Evolutionary conservation across 2,329 filamentous ascomycete genomes (phyloP).

Genomic region (Fusarium sp.): DNA sequence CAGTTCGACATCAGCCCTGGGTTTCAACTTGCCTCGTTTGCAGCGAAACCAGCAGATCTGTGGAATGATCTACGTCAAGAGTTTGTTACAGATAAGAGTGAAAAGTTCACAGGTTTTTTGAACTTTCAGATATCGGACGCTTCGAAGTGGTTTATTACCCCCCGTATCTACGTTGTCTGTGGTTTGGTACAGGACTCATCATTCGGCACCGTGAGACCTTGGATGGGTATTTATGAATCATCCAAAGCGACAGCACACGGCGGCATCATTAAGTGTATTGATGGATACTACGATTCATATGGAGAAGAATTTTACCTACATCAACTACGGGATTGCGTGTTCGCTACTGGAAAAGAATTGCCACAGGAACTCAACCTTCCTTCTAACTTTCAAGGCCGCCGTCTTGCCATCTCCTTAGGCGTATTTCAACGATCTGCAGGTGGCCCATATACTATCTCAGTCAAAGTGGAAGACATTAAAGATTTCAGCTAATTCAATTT

Average conservation of each 20-base stretch:
- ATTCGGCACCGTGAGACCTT: not conserved
- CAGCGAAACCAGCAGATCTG: slow-evolving; percentile 6
- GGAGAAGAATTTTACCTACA: slow-evolving; percentile 7
- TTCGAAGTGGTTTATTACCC: rapidly evolving
- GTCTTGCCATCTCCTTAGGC: not conserved
- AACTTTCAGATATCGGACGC: not conserved
- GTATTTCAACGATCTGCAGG: not conserved
- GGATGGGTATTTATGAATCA: not conserved
- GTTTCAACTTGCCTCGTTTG: not conserved
- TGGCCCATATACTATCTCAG: not conserved
- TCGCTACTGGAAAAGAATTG: rapidly evolving
- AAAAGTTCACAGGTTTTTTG: not conserved
- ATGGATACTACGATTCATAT: slow-evolving; percentile 1
- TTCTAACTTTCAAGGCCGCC: not conserved
- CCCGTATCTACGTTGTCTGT: not conserved
- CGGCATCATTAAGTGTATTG: not conserved
- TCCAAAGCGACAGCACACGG: rapidly evolving
- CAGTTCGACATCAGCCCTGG: not conserved
- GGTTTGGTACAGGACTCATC: rapidly evolving
- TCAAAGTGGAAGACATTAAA: not conserved
- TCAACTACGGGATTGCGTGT: not conserved
- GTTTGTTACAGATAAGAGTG: not conserved
- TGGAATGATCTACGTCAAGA: not conserved
- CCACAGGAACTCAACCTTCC: not conserved
- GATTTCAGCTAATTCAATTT: too few relatives aligned